phyloP scores from a whole-genome alignment of 139 green algal genomes.

The Mesotaenium endlicherianum region DNA sequence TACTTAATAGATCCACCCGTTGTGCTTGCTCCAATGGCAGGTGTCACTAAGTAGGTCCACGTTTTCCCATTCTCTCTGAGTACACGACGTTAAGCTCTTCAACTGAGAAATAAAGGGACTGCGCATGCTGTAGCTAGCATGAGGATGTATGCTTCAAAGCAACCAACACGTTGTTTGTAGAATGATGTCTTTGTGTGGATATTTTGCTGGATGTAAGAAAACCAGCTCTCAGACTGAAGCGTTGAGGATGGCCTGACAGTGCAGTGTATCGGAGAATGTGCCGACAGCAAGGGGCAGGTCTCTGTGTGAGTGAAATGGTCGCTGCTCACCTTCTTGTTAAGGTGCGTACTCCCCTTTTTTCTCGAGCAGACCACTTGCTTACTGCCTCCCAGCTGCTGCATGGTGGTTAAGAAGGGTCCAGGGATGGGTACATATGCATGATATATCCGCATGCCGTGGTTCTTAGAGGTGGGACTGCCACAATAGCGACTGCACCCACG shows the following conservation, averaged over 20 bases:
- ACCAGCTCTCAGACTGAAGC: not conserved
- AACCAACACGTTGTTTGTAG: not conserved
- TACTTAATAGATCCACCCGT: not conserved
- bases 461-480: not conserved
- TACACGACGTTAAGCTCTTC: not conserved
- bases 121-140: not conserved
- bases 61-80: not conserved
- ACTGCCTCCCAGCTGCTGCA: not conserved
- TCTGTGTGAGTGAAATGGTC: conserved; percentile 23
- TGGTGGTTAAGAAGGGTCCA: not conserved
- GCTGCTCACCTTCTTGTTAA: conserved; percentile 11
- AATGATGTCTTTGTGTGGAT: not conserved
- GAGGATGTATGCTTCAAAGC: not conserved
- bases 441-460: not conserved
- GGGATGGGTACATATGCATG: not conserved
- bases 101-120: not conserved
- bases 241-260: not conserved
- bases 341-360: not conserved
- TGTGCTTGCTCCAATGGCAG: conserved; percentile 22
- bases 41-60: conserved; percentile 7
- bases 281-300: not conserved
- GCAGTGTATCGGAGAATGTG: not conserved
- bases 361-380: not conserved
- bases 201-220: not conserved
- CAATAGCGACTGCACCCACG: not conserved